Evolutionary conservation across 2,329 filamentous ascomycete species (phyloP).

Genomic region (Ploettnerulaceae sp.): DNA sequence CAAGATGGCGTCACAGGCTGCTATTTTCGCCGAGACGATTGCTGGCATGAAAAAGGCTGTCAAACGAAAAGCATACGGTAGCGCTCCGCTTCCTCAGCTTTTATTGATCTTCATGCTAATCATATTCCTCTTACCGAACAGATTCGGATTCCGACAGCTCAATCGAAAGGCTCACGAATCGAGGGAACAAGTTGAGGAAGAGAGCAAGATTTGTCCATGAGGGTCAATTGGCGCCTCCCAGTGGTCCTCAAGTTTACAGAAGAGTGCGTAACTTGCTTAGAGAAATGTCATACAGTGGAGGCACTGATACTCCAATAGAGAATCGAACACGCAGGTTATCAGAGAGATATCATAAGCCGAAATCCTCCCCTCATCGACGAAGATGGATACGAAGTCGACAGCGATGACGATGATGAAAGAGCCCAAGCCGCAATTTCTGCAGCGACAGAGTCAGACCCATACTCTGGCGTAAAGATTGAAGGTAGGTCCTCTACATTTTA

Average conservation of each 20-base stretch:
- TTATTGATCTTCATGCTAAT: constrained; percentile 25
- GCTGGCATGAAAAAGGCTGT: constrained; percentile 63
- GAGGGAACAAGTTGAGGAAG: constrained; percentile 75
- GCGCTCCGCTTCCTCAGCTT: constrained; percentile 16
- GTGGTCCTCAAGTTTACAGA: constrained; percentile 64
- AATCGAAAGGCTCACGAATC: constrained; percentile 65
- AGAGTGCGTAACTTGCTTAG: constrained; percentile 47
- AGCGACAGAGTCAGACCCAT: constrained; percentile 69
- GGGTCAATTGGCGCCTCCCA: constrained; percentile 62
- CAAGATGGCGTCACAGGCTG: constrained; percentile 52
- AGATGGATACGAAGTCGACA: constrained; percentile 72
- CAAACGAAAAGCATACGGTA: constrained; percentile 60
- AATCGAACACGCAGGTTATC: constrained; percentile 69
- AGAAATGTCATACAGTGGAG: constrained; percentile 6
- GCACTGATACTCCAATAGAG: constrained; percentile 42
- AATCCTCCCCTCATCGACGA: constrained; percentile 71
- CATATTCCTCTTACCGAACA: constrained; percentile 38
- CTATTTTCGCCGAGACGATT: constrained; percentile 62
- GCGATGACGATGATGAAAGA: constrained; percentile 63
- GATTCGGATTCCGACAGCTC: constrained; percentile 75
- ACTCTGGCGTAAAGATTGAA: constrained; percentile 66
- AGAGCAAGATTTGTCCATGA: constrained; percentile 65
- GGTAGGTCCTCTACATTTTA: constrained; percentile 46
- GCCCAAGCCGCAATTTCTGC: constrained; percentile 55
- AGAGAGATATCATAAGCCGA: constrained; percentile 66